A percentile compares a stretch with the other conserved stretches of the same genome.
phyloP scores from a whole-genome alignment of 441 rosid species.

The Lepidium campestre region DNA sequence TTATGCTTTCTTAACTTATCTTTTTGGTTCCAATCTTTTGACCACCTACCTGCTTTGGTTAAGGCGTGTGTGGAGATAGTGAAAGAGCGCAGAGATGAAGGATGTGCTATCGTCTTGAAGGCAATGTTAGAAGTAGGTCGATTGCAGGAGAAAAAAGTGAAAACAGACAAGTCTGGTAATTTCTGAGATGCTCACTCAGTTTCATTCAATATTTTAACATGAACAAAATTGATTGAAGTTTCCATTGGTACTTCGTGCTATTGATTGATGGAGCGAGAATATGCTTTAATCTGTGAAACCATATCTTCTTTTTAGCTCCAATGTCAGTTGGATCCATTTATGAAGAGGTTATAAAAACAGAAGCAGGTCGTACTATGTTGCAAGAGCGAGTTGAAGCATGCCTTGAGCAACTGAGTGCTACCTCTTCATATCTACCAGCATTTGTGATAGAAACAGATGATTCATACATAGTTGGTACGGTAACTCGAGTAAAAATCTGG shows the following conservation, averaged over 20 bases:
- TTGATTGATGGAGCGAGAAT: slow-evolving; percentile 1
- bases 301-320: slow-evolving; percentile 45
- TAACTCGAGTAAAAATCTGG: neutral
- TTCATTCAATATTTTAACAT: neutral
- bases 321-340: slow-evolving; percentile 61
- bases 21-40: neutral
- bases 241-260: neutral
- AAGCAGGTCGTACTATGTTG: slow-evolving; percentile 67
- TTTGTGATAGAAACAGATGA: slow-evolving; percentile 40
- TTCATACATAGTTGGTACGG: slow-evolving; percentile 56
- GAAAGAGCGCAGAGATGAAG: slow-evolving; percentile 58
- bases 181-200: slow-evolving; percentile 8
- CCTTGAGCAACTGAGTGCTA: slow-evolving; percentile 47
- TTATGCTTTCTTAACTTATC: neutral
- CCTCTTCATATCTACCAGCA: slow-evolving; percentile 28
- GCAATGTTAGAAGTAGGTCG: slow-evolving; percentile 77
- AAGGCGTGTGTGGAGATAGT: slow-evolving; percentile 74
- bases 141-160: slow-evolving; percentile 63
- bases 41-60: neutral
- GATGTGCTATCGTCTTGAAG: slow-evolving; percentile 57
- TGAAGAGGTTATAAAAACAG: slow-evolving; percentile 81
- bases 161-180: slow-evolving; percentile 61
- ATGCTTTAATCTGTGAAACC: neutral
- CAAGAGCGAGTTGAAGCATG: slow-evolving; percentile 61
- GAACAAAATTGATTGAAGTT: neutral